Conservation (phyloP, 2,329 filamentous ascomycete species). For the Graphilbum sp. region DNA sequence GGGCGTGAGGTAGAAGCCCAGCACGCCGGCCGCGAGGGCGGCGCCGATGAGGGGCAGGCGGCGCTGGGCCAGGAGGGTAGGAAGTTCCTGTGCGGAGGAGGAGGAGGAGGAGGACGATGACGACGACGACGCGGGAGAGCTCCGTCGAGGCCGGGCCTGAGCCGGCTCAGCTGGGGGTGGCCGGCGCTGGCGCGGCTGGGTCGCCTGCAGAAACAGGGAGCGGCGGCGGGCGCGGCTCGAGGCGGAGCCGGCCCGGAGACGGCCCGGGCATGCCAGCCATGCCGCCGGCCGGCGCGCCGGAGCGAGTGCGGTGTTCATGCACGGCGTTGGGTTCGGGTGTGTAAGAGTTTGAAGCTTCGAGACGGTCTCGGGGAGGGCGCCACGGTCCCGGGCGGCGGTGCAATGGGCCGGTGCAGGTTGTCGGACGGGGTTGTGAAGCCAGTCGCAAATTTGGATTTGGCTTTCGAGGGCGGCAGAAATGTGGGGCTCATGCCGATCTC, state of each 20-base stretch:
- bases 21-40: slow-evolving; percentile 10
- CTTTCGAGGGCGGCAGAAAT: too few species aligned
- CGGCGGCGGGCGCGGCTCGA: not conserved
- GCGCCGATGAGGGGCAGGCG: slow-evolving; percentile 10
- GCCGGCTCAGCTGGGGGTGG: not conserved
- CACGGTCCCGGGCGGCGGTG: too few species aligned
- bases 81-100: slow-evolving; percentile 7
- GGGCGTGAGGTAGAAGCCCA: slow-evolving; percentile 10
- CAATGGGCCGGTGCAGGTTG: too few species aligned
- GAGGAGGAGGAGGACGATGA: slow-evolving; percentile 1
- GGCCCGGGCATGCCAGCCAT: too few species aligned
- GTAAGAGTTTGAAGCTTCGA: too few species aligned
- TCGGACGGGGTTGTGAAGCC: too few species aligned
- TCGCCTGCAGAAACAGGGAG: slow-evolving; percentile 2
- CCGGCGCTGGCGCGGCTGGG: slow-evolving; percentile 16
- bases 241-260: not conserved
- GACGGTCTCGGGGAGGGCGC: too few species aligned
- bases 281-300: too few species aligned
- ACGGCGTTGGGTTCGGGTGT: too few species aligned
- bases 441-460: too few species aligned
- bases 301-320: too few species aligned
- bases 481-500: too few species aligned
- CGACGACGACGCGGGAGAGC: not conserved
- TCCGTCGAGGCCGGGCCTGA: not conserved
- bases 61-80: slow-evolving; percentile 12